Conservation (phyloP, 495 filamentous ascomycete genomes). For the Neurospora terricola region DNA sequence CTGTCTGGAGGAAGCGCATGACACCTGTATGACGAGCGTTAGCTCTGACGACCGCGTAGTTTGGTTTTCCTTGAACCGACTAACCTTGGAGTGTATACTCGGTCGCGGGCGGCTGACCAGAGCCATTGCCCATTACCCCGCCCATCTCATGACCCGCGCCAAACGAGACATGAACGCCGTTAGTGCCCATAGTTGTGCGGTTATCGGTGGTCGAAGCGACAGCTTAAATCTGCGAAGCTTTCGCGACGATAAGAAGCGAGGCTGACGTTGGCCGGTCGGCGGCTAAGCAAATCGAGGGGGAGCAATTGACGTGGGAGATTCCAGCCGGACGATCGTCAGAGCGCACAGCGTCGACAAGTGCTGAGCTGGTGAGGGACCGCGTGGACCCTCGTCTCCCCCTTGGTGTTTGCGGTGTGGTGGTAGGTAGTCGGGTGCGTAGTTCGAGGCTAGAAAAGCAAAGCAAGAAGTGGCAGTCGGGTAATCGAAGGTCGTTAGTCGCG, state of each 20-base stretch:
- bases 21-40: conserved; percentile 52
- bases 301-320: background rate
- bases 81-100: conserved; percentile 96
- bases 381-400: background rate
- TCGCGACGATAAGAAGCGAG: background rate
- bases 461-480: background rate
- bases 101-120: conserved; percentile 67
- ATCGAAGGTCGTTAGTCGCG: background rate
- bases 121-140: conserved; percentile 32
- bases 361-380: background rate
- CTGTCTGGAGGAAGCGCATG: conserved; percentile 98
- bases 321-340: background rate
- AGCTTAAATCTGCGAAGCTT: background rate
- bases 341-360: background rate
- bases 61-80: conserved; percentile 9
- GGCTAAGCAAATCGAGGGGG: background rate
- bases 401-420: background rate
- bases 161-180: conserved; percentile 44
- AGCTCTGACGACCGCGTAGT: conserved; percentile 3
- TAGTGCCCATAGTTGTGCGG: conserved; percentile 49
- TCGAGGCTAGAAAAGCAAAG: background rate
- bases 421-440: background rate
- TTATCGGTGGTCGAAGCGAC: background rate
- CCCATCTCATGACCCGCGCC: conserved; percentile 38
- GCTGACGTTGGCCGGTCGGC: background rate